Percentiles rank a stretch among this genome's conserved stretches.
Evolutionary conservation across 1,284 basidiomycete genomes (phyloP).

Genomic region (Cutaneotrichosporon sp.): DNA sequence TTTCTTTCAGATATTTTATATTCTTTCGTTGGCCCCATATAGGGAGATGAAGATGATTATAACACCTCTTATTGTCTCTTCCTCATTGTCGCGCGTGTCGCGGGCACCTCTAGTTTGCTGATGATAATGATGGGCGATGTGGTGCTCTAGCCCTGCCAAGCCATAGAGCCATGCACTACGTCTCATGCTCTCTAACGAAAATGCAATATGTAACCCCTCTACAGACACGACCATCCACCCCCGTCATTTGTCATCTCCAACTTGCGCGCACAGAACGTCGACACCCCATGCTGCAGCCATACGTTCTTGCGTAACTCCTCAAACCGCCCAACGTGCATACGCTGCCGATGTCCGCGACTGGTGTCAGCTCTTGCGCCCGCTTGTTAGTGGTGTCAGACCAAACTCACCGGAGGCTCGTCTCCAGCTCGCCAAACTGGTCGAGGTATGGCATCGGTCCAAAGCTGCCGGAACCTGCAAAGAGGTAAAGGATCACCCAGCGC

Average conservation of each 20-base stretch:
- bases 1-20: too few relatives aligned
- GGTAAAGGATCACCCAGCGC: slow-evolving; percentile 85
- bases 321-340: slow-evolving; percentile 79
- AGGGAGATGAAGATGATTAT: too few relatives aligned
- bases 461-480: slow-evolving; percentile 84
- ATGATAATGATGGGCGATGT: too few relatives aligned
- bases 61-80: too few relatives aligned
- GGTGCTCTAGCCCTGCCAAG: neutral
- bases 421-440: slow-evolving; percentile 91
- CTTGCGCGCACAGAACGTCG: slow-evolving; percentile 84
- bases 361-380: neutral
- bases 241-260: slow-evolving; percentile 84
- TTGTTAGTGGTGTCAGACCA: neutral
- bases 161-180: neutral
- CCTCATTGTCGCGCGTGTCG: too few relatives aligned
- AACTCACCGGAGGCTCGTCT: slow-evolving; percentile 81
- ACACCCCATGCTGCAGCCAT: slow-evolving; percentile 87
- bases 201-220: neutral
- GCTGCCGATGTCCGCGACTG: slow-evolving; percentile 83
- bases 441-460: slow-evolving; percentile 89
- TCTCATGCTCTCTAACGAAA: neutral
- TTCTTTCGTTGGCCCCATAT: too few relatives aligned
- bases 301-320: slow-evolving; percentile 81
- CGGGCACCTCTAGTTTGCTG: too few relatives aligned
- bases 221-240: slow-evolving; percentile 90